Percentiles rank a stretch among this genome's conserved stretches.
Evolutionary conservation across 306 rosid genomes (phyloP).

Genomic region (Luffa aegyptiaca): DNA sequence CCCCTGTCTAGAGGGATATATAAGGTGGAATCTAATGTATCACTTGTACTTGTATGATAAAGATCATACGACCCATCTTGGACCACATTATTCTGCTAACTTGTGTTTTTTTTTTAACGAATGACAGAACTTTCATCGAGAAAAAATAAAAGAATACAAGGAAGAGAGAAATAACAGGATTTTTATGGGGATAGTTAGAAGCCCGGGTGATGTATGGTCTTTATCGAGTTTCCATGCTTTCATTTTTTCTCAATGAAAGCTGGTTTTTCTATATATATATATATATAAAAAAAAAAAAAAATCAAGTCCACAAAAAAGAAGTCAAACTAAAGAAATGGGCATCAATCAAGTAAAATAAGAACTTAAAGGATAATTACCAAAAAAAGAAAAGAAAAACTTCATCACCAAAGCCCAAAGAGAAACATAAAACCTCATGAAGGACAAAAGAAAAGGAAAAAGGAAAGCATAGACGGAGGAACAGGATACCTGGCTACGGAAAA

Average conservation of each 20-base stretch:
- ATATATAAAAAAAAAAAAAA: too few relatives aligned
- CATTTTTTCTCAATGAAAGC: too few relatives aligned
- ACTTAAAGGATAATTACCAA: not conserved
- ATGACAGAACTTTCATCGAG: too few relatives aligned
- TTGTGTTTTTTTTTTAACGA: too few relatives aligned
- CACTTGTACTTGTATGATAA: not conserved
- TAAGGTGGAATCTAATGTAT: not conserved
- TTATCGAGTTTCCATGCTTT: too few relatives aligned
- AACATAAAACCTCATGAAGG: not conserved
- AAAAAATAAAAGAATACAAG: too few relatives aligned
- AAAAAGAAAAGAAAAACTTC: not conserved
- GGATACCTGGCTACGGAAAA: slow-evolving; percentile 87
- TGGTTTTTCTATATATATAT: too few relatives aligned
- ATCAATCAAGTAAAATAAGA: not conserved
- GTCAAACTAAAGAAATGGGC: not conserved
- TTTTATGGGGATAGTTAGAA: too few relatives aligned
- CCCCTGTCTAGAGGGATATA: not conserved
- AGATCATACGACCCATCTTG: not conserved
- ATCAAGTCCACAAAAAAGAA: not conserved
- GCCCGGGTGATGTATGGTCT: too few relatives aligned
- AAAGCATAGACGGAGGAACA: not conserved
- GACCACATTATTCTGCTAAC: not conserved
- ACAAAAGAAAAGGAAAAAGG: not conserved
- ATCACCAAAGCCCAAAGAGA: too few relatives aligned
- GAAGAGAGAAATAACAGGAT: too few relatives aligned